Evolutionary conservation across 495 filamentous ascomycete genomes (phyloP).

Genomic region (Aspergillus bertholletiae): DNA sequence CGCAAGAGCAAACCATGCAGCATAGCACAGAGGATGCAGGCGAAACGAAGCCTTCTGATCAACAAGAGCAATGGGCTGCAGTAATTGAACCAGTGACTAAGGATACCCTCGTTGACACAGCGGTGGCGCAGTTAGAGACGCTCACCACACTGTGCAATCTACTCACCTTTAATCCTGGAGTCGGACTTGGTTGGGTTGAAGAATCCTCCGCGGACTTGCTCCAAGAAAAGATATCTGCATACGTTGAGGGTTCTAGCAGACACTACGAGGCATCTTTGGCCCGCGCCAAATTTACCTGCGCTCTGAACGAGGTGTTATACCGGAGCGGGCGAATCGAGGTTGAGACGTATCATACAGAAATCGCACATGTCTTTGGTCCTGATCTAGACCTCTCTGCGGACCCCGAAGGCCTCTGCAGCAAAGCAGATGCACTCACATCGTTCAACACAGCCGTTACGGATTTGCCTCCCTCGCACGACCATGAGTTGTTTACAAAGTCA

Average conservation of each 20-base stretch:
- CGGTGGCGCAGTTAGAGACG: slow-evolving; percentile 57
- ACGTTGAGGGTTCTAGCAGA: slow-evolving; percentile 40
- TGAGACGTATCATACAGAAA: slow-evolving; percentile 46
- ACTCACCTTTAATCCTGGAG: slow-evolving; percentile 32
- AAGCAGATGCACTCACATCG: slow-evolving; percentile 56
- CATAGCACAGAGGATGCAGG: slow-evolving; percentile 5
- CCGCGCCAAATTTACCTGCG: slow-evolving; percentile 48
- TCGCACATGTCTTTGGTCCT: slow-evolving; percentile 40
- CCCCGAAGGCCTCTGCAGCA: slow-evolving; percentile 50
- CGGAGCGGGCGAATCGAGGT: slow-evolving; percentile 43
- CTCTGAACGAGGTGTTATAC: slow-evolving; percentile 54
- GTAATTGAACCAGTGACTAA: slow-evolving; percentile 61
- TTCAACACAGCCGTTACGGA: slow-evolving; percentile 46
- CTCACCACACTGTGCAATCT: slow-evolving; percentile 56
- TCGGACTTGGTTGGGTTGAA: slow-evolving; percentile 52
- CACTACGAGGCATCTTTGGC: slow-evolving; percentile 51
- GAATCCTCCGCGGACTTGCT: slow-evolving; percentile 47
- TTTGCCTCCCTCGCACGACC: slow-evolving; percentile 25
- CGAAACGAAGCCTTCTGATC: slow-evolving; percentile 21
- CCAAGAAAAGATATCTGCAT: slow-evolving; percentile 43
- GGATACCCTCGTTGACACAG: slow-evolving; percentile 60
- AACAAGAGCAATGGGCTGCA: slow-evolving; percentile 57
- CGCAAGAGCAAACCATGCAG: slow-evolving; percentile 16
- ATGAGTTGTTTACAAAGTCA: slow-evolving; percentile 23
- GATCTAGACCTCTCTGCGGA: slow-evolving; percentile 39